phyloP scores from a whole-genome alignment of 2,329 filamentous ascomycete species.

The Trichoderma simmonsii region DNA sequence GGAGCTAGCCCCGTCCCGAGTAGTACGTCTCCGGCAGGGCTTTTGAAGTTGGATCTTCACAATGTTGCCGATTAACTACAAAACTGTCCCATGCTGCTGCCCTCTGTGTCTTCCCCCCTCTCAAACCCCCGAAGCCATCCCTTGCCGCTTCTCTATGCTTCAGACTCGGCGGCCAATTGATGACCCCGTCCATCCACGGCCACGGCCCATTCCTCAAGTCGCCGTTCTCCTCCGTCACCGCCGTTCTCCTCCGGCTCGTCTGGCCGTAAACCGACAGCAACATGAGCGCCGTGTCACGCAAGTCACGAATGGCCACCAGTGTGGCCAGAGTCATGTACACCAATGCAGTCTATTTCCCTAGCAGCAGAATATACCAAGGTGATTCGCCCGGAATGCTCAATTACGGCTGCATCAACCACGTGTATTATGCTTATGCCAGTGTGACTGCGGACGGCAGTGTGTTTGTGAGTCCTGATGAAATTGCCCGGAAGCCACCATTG shows the following conservation, averaged over 20 bases:
- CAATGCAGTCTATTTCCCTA: conserved; percentile 85
- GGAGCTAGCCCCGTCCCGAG: conserved; percentile 8
- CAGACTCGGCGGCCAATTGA: conserved; percentile 1
- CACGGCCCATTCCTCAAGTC: conserved; percentile 1
- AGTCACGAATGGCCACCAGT: conserved; percentile 45
- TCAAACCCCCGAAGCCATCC: conserved; percentile 1
- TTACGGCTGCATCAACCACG: conserved; percentile 72
- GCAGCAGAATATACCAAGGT: conserved; percentile 68
- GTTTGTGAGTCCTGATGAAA: conserved; percentile 56
- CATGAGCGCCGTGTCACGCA: conserved; percentile 46
- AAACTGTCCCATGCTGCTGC: conserved; percentile 16
- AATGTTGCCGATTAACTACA: conserved; percentile 18
- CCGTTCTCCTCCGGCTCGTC: not conserved
- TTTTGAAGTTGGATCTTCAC: conserved; percentile 18
- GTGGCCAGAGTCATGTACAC: conserved; percentile 52
- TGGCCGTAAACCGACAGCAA: not conserved
- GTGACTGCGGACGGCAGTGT: conserved; percentile 69
- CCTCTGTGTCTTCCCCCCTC: not conserved
- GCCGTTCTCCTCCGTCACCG: conserved; percentile 6
- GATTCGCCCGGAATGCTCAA: conserved; percentile 72
- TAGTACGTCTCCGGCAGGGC: conserved; percentile 17
- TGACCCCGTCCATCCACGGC: conserved; percentile 3
- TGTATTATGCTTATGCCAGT: conserved; percentile 80
- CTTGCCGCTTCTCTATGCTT: conserved; percentile 7
- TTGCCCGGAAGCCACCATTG: not conserved